Evolutionary conservation across 768 basidiomycete species (phyloP).

Genomic region (Exsudoporus frostii): DNA sequence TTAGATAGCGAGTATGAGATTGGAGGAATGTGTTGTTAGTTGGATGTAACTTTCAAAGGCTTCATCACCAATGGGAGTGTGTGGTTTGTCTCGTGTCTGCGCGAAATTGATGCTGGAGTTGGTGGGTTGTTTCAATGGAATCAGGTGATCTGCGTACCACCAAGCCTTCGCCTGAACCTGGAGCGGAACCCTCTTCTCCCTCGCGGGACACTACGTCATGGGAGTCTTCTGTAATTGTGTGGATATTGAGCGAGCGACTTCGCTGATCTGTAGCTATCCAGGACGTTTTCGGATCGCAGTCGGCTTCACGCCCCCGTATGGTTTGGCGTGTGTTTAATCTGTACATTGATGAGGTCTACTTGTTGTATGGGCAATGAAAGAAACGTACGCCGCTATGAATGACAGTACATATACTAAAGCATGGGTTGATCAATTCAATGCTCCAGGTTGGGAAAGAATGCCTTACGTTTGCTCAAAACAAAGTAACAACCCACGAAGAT

Average conservation of each 20-base stretch:
- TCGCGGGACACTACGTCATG: neutral
- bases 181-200: constrained; percentile 1
- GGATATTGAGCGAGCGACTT: neutral
- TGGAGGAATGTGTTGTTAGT: neutral
- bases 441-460: neutral
- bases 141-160: constrained; percentile 3
- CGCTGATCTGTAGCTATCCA: constrained; percentile 16
- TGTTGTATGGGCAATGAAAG: neutral
- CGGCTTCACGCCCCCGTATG: constrained; percentile 54
- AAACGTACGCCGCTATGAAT: constrained; percentile 59
- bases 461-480: constrained; percentile 61
- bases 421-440: constrained; percentile 3
- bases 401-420: constrained; percentile 58
- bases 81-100: constrained; percentile 1
- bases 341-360: constrained; percentile 11
- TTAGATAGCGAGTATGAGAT: neutral
- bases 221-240: neutral
- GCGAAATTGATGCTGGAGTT: neutral
- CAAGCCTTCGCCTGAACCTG: neutral
- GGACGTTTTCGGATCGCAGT: constrained; percentile 31
- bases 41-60: neutral
- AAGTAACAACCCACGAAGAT: constrained; percentile 64
- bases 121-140: neutral
- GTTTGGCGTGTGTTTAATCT: constrained; percentile 61
- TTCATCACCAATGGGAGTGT: constrained; percentile 12